phyloP scores from a whole-genome alignment of 1,139 yeast species.

The Arxiozyma slooffiae region DNA sequence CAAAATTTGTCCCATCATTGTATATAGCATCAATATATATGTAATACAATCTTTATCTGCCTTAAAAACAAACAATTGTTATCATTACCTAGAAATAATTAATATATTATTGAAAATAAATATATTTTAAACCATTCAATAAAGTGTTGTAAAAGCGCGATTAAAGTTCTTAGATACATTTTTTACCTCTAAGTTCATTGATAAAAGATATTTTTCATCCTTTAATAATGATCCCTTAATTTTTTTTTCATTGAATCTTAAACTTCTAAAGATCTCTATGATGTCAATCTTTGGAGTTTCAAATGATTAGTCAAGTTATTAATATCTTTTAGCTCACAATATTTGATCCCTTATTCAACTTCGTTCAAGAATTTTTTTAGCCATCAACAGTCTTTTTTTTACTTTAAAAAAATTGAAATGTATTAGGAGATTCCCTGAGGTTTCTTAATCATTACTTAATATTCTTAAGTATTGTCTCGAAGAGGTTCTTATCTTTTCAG shows the following conservation, averaged over 20 bases:
- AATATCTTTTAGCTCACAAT: slow-evolving; percentile 52
- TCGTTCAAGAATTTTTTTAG: slow-evolving; percentile 35
- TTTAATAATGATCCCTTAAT: slow-evolving; percentile 29
- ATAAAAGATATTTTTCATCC: slow-evolving; percentile 28
- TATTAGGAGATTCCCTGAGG: slow-evolving; percentile 43
- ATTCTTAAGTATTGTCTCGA: slow-evolving; percentile 60
- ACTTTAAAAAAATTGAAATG: slow-evolving; percentile 45
- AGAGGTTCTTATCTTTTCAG: slow-evolving; percentile 68
- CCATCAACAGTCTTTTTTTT: slow-evolving; percentile 27
- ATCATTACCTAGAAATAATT: slow-evolving; percentile 69
- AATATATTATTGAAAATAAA: slow-evolving; percentile 73
- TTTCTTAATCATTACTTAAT: slow-evolving; percentile 45
- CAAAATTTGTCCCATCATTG: slow-evolving; percentile 61
- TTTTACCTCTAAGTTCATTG: slow-evolving; percentile 49
- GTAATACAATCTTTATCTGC: slow-evolving; percentile 57
- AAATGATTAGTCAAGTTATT: slow-evolving; percentile 54
- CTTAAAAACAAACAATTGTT: slow-evolving; percentile 62
- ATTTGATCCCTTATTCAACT: slow-evolving; percentile 40
- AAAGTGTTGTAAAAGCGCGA: slow-evolving; percentile 55
- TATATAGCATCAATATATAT: slow-evolving; percentile 76
- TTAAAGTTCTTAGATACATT: slow-evolving; percentile 51
- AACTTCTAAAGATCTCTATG: slow-evolving; percentile 27
- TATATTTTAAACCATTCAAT: slow-evolving; percentile 77
- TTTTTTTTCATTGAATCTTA: slow-evolving; percentile 30
- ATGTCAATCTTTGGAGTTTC: slow-evolving; percentile 63